Evolutionary conservation across 305 asterid genomes (phyloP).

Genomic region (Striga hermonthica): DNA sequence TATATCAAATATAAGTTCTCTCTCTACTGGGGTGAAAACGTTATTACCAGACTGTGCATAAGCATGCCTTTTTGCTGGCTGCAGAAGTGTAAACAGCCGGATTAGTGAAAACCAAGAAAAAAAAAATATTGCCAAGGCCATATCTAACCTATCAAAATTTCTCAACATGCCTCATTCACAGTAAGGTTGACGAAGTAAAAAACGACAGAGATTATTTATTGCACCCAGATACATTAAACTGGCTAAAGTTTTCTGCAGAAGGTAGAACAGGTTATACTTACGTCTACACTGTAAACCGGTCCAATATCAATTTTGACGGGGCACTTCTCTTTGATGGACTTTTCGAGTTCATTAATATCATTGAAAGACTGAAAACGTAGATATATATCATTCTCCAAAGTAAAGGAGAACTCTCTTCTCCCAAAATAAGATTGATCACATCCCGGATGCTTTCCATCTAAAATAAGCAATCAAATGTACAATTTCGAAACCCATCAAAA

Average conservation of each 20-base stretch:
- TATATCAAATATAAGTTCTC: conserved; percentile 86
- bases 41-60: conserved; percentile 76
- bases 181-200: no score
- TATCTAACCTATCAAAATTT: no score
- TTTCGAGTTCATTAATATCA: conserved; percentile 55
- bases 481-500: conserved; percentile 10
- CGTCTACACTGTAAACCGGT: conserved; percentile 87
- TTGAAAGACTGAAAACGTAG: conserved; percentile 76
- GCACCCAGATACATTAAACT: conserved; percentile 3
- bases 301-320: conserved; percentile 94
- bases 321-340: conserved; percentile 72
- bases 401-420: conserved; percentile 88
- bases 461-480: conserved; percentile 28
- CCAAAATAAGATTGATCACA: conserved; percentile 88
- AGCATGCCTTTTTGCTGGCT: conserved; percentile 91
- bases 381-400: conserved; percentile 74
- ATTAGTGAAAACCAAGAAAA: conserved; percentile 14
- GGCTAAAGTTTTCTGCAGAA: conserved; percentile 3
- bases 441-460: conserved; percentile 97
- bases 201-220: no score
- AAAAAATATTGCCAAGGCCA: conserved; percentile 12
- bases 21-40: conserved; percentile 70
- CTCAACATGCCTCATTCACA: no score
- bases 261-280: conserved; percentile 38
- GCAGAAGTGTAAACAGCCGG: conserved; percentile 31